Conservation (phyloP, 192 early-diverging fungal genomes). For the Umbelopsis isabellina region DNA sequence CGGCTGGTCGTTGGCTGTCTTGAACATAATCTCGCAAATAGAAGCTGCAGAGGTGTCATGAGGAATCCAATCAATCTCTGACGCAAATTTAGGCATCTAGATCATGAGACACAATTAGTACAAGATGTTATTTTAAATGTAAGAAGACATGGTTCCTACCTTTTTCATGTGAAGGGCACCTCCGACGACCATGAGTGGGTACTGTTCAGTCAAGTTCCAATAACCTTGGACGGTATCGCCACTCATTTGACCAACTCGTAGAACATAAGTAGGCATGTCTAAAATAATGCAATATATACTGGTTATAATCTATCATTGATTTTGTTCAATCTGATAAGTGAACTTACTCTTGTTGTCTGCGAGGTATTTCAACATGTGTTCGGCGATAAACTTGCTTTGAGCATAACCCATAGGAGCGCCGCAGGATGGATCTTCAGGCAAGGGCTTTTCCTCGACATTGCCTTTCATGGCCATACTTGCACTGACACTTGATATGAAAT, state of each 20-base stretch:
- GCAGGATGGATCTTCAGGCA: conserved; percentile 30
- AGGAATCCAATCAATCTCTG: conserved; percentile 39
- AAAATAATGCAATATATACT: neutral
- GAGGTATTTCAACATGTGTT: conserved; percentile 28
- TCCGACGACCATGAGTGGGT: conserved; percentile 32
- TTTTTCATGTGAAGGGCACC: conserved; percentile 32
- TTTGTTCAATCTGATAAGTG: neutral
- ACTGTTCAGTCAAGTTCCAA: conserved; percentile 37
- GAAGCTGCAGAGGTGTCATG: conserved; percentile 30
- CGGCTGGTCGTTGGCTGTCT: neutral
- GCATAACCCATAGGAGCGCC: conserved; percentile 38
- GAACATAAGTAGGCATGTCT: conserved; percentile 26
- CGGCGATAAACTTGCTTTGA: conserved; percentile 40
- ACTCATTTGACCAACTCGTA: conserved; percentile 40
- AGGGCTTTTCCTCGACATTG: conserved; percentile 19
- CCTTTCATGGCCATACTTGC: conserved; percentile 24
- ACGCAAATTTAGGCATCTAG: conserved; percentile 32
- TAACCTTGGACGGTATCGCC: conserved; percentile 36
- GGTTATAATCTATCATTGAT: too few species aligned
- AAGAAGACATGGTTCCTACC: neutral
- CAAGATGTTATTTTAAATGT: neutral
- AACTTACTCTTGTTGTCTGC: conserved; percentile 25
- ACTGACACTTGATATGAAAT: conserved; percentile 35
- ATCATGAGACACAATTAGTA: neutral
- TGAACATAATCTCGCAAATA: conserved; percentile 33